Evolutionary conservation across 305 asterid genomes (phyloP), one percentile per base, ranked within the genome.

Genomic region (Fraxinus paxiana): DNA sequence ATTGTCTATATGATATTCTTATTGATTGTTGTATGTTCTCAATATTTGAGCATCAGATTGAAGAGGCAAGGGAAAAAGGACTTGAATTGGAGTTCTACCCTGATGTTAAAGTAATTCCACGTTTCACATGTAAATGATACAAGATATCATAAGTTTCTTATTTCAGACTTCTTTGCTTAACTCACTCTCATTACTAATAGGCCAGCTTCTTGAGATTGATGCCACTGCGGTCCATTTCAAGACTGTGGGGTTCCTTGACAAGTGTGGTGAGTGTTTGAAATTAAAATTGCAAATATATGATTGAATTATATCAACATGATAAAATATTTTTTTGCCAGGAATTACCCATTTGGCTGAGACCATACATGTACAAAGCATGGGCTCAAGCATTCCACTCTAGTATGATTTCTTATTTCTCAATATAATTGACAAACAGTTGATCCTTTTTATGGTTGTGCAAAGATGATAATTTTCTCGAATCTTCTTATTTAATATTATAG

Each of bases 351-450:
- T 95, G 92, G 94, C 81, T 95, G 82, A 92, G 99, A 35, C 96
- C 97, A 12, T 84, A 88, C 89, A 95, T 91, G 31, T 91, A 91
- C 81, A 90, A 75, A 86, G 98, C 95, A 79, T 95, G 99, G 99
- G 94, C 99, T 79, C 90, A 94, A 48, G 99, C 99, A 83, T 95
- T 95, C 81, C 97, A 93, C 87, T 91, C 98, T 79, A 90, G 99
- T 95, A 91, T 72, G 95, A 80, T 77, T 46, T 54, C 56, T 82
- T 54, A 63, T 85, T 51, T 43, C 4, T 76, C 31, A 38, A 78
- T 72, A 26, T 17, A 10, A 17, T 54, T 9, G 28, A 75, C 24
- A 28, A 5, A 51, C 17, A 20, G 63, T 63, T 5, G 67, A 28
- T 81, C 81, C 73, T 38, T 73, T 67, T 10, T 13, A 67, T 13